phyloP scores from a whole-genome alignment of 192 early-diverging fungal species.

The Backusella parvicylindrica region DNA sequence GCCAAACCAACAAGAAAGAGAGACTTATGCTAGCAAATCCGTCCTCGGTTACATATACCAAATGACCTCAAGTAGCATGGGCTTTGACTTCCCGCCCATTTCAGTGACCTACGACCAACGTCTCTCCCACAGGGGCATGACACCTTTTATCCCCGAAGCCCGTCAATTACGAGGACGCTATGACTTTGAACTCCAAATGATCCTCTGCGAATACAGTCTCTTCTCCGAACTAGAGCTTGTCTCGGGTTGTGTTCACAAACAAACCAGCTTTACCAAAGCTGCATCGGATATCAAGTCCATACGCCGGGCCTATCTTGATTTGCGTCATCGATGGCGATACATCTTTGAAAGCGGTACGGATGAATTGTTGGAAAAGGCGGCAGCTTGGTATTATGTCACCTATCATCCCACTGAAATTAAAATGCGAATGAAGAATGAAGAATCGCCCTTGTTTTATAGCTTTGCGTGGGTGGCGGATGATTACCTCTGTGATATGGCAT shows the following conservation, averaged over 20 bases:
- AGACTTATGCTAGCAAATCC: neutral
- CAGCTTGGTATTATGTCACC: constrained; percentile 66
- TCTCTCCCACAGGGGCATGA: constrained; percentile 42
- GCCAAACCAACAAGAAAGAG: neutral
- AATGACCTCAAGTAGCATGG: constrained; percentile 5
- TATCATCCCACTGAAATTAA: constrained; percentile 43
- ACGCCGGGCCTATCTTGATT: constrained; percentile 30
- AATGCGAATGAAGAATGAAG: neutral
- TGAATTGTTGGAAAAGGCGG: constrained; percentile 38
- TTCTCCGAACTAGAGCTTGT: constrained; percentile 36
- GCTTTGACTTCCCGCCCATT: constrained; percentile 28
- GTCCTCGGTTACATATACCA: neutral
- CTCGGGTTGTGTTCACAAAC: constrained; percentile 19
- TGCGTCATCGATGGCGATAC: constrained; percentile 38
- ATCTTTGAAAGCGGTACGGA: constrained; percentile 38
- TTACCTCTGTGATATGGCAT: neutral
- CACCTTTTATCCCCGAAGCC: constrained; percentile 47
- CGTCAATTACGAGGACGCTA: constrained; percentile 36
- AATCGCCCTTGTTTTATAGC: neutral
- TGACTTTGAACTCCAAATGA: constrained; percentile 38
- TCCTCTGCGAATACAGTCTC: constrained; percentile 61
- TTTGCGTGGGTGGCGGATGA: constrained; percentile 6
- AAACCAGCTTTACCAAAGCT: constrained; percentile 25
- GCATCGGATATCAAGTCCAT: constrained; percentile 40
- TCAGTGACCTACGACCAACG: constrained; percentile 23